Percentiles rank a stretch among this genome's conserved stretches.
phyloP scores from a whole-genome alignment of 1,284 basidiomycete genomes.

The Cystobasidium sp. region DNA sequence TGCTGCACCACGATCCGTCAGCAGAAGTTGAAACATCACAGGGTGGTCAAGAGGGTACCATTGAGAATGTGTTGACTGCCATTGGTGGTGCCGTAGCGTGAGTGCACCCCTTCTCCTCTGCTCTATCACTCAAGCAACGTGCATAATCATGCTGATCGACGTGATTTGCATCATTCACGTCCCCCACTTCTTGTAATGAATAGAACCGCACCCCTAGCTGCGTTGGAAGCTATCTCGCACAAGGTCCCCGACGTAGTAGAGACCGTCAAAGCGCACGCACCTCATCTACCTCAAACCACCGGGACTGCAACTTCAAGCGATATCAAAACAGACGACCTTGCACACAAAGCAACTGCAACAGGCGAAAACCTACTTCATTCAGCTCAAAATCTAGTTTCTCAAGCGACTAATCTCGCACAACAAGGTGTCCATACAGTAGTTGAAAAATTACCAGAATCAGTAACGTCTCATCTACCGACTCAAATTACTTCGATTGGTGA shows the following conservation, averaged over 20 bases:
- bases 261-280: conserved; percentile 7
- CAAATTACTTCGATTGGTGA: conserved; percentile 17
- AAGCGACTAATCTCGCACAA: conserved; percentile 6
- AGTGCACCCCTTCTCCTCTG: not conserved
- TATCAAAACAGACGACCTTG: not conserved
- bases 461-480: conserved; percentile 19
- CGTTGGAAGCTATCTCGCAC: conserved; percentile 24
- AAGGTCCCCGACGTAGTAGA: conserved; percentile 15
- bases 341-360: not conserved
- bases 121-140: not conserved
- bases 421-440: conserved; percentile 22
- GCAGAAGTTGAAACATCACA: not conserved
- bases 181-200: not conserved
- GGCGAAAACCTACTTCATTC: not conserved
- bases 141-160: not conserved
- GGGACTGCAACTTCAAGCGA: not conserved
- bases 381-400: conserved; percentile 7
- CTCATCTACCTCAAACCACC: not conserved
- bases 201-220: conserved; percentile 26
- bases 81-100: conserved; percentile 36
- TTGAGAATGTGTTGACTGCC: conserved; percentile 33
- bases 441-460: conserved; percentile 18
- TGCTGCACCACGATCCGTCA: not conserved
- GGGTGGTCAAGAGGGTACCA: not conserved
- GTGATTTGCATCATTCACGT: not conserved